A percentile compares a stretch with the other conserved stretches of the same genome.
Conservation (phyloP, 495 filamentous ascomycete genomes). For the Thermothielavioides terrestris region DNA sequence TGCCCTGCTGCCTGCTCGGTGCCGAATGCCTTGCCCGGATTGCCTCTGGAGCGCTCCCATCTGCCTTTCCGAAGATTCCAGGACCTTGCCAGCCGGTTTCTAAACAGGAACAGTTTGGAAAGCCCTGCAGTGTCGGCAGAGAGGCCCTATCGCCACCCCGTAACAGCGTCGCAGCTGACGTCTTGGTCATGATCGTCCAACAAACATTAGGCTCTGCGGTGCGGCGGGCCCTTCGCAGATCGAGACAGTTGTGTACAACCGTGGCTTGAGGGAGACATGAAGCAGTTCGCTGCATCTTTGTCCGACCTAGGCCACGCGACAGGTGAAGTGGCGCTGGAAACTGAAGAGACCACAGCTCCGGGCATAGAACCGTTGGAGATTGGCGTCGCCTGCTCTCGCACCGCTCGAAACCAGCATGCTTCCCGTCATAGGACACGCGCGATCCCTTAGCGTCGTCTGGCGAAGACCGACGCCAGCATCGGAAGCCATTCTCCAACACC, state of each 20-base stretch:
- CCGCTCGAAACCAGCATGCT: not conserved
- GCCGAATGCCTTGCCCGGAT: conserved; percentile 2
- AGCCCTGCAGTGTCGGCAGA: not conserved
- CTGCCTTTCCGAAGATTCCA: not conserved
- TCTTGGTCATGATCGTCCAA: not conserved
- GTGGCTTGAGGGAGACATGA: conserved; percentile 7
- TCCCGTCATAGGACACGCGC: not conserved
- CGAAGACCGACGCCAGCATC: not conserved
- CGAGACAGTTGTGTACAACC: conserved; percentile 4
- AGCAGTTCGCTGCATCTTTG: conserved; percentile 2
- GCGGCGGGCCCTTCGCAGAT: not conserved
- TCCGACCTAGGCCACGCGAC: conserved; percentile 10
- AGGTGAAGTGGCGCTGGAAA: conserved; percentile 1
- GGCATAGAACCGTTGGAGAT: not conserved
- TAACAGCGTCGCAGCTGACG: not conserved
- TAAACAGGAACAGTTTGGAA: no score
- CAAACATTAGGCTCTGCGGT: no score
- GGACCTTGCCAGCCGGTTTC: no score
- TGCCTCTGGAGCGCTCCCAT: not conserved
- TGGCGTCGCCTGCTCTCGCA: not conserved
- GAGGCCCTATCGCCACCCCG: not conserved
- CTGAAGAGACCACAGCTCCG: not conserved
- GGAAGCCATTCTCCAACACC: not conserved
- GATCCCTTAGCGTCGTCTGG: not conserved
- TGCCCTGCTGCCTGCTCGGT: conserved; percentile 10